Base-by-base conservation (phyloP, 2,329 filamentous ascomycete species). In the Diaporthe eres region DNA sequence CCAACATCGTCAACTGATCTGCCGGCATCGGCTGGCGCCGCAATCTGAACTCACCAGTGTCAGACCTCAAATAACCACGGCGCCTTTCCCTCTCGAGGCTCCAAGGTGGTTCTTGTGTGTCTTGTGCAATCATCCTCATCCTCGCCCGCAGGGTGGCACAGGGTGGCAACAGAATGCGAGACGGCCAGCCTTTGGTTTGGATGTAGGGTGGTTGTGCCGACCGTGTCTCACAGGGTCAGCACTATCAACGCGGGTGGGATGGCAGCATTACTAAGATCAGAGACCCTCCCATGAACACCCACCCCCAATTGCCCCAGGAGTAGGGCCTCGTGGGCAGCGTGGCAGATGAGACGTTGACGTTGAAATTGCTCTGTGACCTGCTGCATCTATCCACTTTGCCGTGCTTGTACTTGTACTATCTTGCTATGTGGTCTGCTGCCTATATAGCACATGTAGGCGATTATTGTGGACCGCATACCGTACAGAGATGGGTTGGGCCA, bases 161-260 rank as follows among this genome's bases (percentile, higher is more conserved):
- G 55, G 55, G 74, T 74, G 73, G 73, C 75, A 77, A 77, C 31
- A 75, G 70, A 73, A 71, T 73, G 73, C 73, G 74, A 73, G 61
- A 71, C 74, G 51, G 63, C 42, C 55, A 42, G 53, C 55, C 68
- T 73, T 25, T 49, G 58, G 39, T 55, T 31, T 70, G 61, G 61
- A n/a, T 61, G 49, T 58, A 74, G 72, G 53, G 51, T 74, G 53
- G 51, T 74, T 75, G 72, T 34, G 67, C 67, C 39, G 55, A 72
- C 67, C 55, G 67, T 77, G 76, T 75, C 76, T 77, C 76, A 75
- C 34, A 61, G 60, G 44, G 71, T 77, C 68, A 77, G 76, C 76
- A 70, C 76, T 74, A 74, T 57, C 72, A 72, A 34, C 37, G 67
- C 37, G 44, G 53, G 65, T 74, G 71, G 60, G 75, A 65, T 71